Conservation (phyloP, 768 basidiomycete species). For the Lentinula boryana region DNA sequence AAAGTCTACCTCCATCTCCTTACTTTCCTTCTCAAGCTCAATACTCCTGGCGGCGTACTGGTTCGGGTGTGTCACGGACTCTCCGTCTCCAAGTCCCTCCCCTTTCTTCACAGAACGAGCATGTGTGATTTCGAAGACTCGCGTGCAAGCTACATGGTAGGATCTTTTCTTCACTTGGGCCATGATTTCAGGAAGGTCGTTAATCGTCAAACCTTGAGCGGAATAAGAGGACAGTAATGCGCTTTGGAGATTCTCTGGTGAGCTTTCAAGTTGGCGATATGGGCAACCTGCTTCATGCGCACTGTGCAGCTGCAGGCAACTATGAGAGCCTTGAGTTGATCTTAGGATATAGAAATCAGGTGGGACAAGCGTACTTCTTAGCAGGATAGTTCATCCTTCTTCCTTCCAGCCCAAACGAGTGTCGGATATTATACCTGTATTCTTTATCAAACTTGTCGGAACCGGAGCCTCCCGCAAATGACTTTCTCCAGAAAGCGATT, state of each 20-base stretch:
- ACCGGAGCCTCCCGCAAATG: slow-evolving; percentile 56
- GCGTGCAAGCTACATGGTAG: slow-evolving; percentile 94
- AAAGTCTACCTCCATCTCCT: slow-evolving; percentile 12
- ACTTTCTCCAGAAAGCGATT: slow-evolving; percentile 85
- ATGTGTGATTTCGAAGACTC: slow-evolving; percentile 95
- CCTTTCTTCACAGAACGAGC: slow-evolving; percentile 72
- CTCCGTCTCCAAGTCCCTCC: slow-evolving; percentile 80
- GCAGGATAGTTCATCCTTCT: slow-evolving; percentile 93
- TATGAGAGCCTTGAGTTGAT: slow-evolving; percentile 24
- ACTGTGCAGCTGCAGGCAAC: slow-evolving; percentile 87
- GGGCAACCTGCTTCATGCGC: slow-evolving; percentile 83
- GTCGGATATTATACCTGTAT: slow-evolving; percentile 95
- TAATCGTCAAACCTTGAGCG: slow-evolving; percentile 52
- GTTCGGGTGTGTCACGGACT: slow-evolving; percentile 93
- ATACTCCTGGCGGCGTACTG: slow-evolving; percentile 76
- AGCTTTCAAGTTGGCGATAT: slow-evolving; percentile 73
- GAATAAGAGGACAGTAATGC: slow-evolving; percentile 68
- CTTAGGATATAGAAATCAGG: slow-evolving; percentile 2
- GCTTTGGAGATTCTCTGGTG: slow-evolving; percentile 69
- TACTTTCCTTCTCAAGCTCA: slow-evolving; percentile 47
- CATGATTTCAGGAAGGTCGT: slow-evolving; percentile 81
- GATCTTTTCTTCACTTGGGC: slow-evolving; percentile 71
- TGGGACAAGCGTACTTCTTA: slow-evolving; percentile 53
- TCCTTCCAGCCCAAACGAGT: slow-evolving; percentile 91
- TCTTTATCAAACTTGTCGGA: slow-evolving; percentile 99